Percentiles rank a stretch among this genome's conserved stretches.
Conservation (phyloP, 306 rosid species). For the Arachis stenosperma region DNA sequence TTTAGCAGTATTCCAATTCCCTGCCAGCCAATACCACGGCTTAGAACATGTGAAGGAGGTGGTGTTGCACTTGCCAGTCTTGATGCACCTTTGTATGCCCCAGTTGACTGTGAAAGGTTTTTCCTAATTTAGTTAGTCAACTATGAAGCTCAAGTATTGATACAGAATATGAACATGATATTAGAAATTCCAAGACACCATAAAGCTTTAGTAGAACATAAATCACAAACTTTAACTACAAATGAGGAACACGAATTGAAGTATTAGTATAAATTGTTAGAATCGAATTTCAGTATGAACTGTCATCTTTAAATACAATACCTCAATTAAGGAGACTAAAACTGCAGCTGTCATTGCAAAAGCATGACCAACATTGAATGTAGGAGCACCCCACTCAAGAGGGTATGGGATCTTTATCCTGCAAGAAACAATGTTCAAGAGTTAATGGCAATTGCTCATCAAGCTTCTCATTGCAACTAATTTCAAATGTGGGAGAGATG, state of each 20-base stretch:
- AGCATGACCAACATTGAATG: conserved; percentile 90
- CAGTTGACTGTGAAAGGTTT: conserved; percentile 74
- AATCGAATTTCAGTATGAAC: not conserved
- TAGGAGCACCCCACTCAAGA: conserved; percentile 98
- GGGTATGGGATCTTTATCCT: conserved; percentile 98
- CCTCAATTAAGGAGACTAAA: conserved; percentile 96
- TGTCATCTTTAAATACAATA: conserved; percentile 35
- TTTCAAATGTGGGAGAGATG: conserved; percentile 17
- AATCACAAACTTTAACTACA: too few relatives aligned
- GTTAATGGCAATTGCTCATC: conserved; percentile 28
- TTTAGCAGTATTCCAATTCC: conserved; percentile 90
- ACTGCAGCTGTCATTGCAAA: conserved; percentile 98
- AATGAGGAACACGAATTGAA: too few relatives aligned
- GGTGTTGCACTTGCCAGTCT: conserved; percentile 97
- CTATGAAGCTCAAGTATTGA: not conserved
- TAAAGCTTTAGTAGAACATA: too few relatives aligned
- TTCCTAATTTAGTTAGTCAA: conserved; percentile 7
- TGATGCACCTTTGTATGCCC: conserved; percentile 96
- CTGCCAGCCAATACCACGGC: conserved; percentile 99
- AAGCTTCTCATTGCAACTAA: not conserved
- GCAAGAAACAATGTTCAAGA: conserved; percentile 38
- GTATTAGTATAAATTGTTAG: too few relatives aligned
- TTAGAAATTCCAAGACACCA: too few relatives aligned
- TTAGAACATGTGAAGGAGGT: conserved; percentile 97
- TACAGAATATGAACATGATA: too few relatives aligned